Evolutionary conservation across 148 eudicot genomes (phyloP).

Genomic region (Nyssa sinensis): DNA sequence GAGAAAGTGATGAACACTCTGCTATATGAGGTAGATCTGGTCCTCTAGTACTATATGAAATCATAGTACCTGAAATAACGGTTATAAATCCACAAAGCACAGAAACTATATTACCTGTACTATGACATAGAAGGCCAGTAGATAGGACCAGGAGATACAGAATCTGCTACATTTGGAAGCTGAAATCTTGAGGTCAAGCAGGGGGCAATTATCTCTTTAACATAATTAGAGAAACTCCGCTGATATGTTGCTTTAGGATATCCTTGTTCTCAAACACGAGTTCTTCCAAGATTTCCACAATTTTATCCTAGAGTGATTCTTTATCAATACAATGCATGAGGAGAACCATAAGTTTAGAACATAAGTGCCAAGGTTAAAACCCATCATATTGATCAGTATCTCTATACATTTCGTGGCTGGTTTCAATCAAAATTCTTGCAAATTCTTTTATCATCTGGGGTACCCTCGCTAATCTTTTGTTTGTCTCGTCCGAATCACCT

Average conservation of each 20-base stretch:
- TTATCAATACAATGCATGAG: conserved; percentile 83
- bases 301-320: conserved; percentile 68
- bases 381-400: too few relatives aligned
- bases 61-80: too few relatives aligned
- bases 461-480: conserved; percentile 77
- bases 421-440: conserved; percentile 71
- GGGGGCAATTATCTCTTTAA: conserved; percentile 97
- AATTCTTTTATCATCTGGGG: conserved; percentile 81
- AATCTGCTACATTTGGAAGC: conserved; percentile 62
- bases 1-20: too few relatives aligned
- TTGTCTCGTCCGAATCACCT: conserved; percentile 55
- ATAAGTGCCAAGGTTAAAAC: conserved; percentile 77
- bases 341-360: conserved; percentile 97
- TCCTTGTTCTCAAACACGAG: too few relatives aligned
- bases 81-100: too few relatives aligned
- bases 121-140: conserved; percentile 84
- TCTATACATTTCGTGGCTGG: conserved; percentile 83
- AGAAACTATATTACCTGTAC: too few relatives aligned
- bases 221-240: conserved; percentile 90
- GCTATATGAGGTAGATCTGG: too few relatives aligned
- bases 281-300: too few relatives aligned
- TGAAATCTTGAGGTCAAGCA: conserved; percentile 88
- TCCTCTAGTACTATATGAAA: too few relatives aligned
- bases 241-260: conserved; percentile 76
- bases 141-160: conserved; percentile 65